phyloP scores from a whole-genome alignment of 2,329 filamentous ascomycete species.

The Epichloe elymi region DNA sequence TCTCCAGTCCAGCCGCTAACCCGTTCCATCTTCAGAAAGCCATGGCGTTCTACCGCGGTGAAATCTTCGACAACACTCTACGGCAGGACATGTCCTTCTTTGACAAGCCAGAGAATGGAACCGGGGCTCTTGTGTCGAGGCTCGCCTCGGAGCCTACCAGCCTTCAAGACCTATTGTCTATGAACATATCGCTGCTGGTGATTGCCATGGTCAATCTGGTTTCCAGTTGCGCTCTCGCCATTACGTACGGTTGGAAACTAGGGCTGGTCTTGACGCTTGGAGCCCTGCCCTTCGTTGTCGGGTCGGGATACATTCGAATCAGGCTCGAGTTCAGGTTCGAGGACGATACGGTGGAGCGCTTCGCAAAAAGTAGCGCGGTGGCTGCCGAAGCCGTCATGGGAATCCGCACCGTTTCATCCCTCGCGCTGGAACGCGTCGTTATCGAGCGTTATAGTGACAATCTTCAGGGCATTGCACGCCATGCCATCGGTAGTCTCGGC shows the following conservation, averaged over 20 bases:
- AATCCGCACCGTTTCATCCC: slow-evolving; percentile 36
- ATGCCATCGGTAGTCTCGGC: slow-evolving; percentile 17
- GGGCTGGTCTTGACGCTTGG: slow-evolving; percentile 33
- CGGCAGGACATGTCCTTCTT: slow-evolving; percentile 40
- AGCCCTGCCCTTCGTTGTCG: slow-evolving; percentile 30
- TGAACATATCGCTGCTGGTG: slow-evolving; percentile 33
- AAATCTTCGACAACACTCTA: slow-evolving; percentile 36
- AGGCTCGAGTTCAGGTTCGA: slow-evolving; percentile 35
- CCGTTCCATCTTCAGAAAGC: slow-evolving; percentile 9
- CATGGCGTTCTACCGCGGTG: slow-evolving; percentile 22
- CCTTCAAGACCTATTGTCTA: slow-evolving; percentile 35
- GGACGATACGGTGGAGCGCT: slow-evolving; percentile 27
- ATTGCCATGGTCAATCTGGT: slow-evolving; percentile 32
- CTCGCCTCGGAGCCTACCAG: slow-evolving; percentile 29
- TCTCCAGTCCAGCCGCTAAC: background rate
- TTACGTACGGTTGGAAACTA: slow-evolving; percentile 36
- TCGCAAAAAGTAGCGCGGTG: slow-evolving; percentile 31
- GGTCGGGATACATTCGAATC: slow-evolving; percentile 33
- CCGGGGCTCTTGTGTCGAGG: slow-evolving; percentile 25
- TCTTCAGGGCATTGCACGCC: slow-evolving; percentile 18
- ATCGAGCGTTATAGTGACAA: slow-evolving; percentile 20
- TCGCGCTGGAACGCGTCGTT: slow-evolving; percentile 33
- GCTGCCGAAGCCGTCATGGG: slow-evolving; percentile 36
- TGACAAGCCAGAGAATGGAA: slow-evolving; percentile 23
- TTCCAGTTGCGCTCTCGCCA: slow-evolving; percentile 30